phyloP scores from a whole-genome alignment of 2,329 filamentous ascomycete genomes.

The Aspergillus novoparasiticus region DNA sequence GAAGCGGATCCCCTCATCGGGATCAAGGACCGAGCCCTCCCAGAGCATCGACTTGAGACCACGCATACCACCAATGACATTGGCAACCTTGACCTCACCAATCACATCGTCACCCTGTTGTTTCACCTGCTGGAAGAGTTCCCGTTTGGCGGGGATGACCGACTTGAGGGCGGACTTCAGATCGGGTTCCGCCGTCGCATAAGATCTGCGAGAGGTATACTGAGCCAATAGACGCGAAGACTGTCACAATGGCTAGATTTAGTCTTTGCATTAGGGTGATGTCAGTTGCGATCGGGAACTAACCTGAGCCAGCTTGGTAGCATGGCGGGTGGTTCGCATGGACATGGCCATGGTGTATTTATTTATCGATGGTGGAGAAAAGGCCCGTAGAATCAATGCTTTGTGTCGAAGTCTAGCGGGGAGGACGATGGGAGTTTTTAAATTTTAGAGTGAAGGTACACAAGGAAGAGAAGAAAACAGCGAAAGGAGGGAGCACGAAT shows the following conservation, averaged over 20 bases:
- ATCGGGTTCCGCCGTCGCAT: conserved; percentile 75
- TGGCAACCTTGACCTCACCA: conserved; percentile 91
- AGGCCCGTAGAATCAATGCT: not conserved
- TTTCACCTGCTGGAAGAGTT: conserved; percentile 93
- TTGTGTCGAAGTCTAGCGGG: not conserved
- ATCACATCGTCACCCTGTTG: conserved; percentile 78
- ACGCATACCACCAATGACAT: conserved; percentile 94
- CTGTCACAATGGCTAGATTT: conserved; percentile 1
- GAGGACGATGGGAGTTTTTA: not conserved
- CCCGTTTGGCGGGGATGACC: conserved; percentile 87
- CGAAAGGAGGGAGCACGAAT: conserved; percentile 6
- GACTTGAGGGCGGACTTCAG: conserved; percentile 84
- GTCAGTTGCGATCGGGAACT: not conserved
- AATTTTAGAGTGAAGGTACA: not conserved
- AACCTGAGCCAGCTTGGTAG: conserved; percentile 41
- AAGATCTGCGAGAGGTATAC: conserved; percentile 31
- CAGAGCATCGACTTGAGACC: conserved; percentile 97
- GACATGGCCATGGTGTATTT: conserved; percentile 29
- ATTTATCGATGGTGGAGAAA: conserved; percentile 7
- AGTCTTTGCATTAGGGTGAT: conserved; percentile 2
- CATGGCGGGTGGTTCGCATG: conserved; percentile 42
- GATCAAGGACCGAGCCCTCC: conserved; percentile 96
- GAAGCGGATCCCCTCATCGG: conserved; percentile 96
- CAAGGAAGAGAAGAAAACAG: conserved; percentile 12
- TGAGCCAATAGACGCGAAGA: conserved; percentile 21